Evolutionary conservation across 441 rosid genomes (phyloP).

Genomic region (Melastoma candidum): DNA sequence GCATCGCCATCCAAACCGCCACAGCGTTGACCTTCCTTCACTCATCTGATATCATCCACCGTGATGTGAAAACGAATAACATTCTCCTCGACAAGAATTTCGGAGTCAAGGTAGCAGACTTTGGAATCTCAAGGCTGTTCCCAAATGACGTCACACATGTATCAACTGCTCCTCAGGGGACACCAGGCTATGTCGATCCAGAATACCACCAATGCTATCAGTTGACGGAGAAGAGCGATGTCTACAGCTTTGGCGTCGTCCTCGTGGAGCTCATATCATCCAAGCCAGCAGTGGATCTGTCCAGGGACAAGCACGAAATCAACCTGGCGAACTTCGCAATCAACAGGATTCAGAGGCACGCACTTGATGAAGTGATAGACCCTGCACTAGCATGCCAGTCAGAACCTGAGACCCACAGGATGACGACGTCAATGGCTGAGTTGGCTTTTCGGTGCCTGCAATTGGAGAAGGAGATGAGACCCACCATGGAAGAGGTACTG

Average conservation of each 20-base stretch:
- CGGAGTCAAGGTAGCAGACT: conserved; percentile 61
- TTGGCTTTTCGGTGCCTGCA: conserved; percentile 63
- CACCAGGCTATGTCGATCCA: conserved; percentile 74
- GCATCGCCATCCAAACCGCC: conserved; percentile 69
- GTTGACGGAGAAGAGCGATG: conserved; percentile 64
- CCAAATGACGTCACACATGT: conserved; percentile 52
- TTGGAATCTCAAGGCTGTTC: conserved; percentile 53
- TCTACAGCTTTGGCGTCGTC: conserved; percentile 76
- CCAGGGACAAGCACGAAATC: conserved; percentile 44
- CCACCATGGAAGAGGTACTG: conserved; percentile 52
- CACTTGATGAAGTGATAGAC: conserved; percentile 46
- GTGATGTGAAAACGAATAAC: conserved; percentile 64
- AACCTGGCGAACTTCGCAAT: conserved; percentile 59
- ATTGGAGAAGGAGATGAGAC: conserved; percentile 57
- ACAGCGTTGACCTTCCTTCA: conserved; percentile 64
- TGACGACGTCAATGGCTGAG: conserved; percentile 52
- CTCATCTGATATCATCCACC: conserved; percentile 55
- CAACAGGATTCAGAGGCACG: conserved; percentile 40
- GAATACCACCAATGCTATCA: conserved; percentile 63
- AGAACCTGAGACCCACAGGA: conserved; percentile 29
- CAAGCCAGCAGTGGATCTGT: conserved; percentile 66
- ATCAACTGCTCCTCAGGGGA: conserved; percentile 79
- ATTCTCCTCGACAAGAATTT: conserved; percentile 53
- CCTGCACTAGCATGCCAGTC: conserved; percentile 35
- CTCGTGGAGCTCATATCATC: conserved; percentile 68